Evolutionary conservation across 495 filamentous ascomycete genomes (phyloP), one percentile per base, ranked within the genome.

Genomic region (Antarctomyces pellizariae): DNA sequence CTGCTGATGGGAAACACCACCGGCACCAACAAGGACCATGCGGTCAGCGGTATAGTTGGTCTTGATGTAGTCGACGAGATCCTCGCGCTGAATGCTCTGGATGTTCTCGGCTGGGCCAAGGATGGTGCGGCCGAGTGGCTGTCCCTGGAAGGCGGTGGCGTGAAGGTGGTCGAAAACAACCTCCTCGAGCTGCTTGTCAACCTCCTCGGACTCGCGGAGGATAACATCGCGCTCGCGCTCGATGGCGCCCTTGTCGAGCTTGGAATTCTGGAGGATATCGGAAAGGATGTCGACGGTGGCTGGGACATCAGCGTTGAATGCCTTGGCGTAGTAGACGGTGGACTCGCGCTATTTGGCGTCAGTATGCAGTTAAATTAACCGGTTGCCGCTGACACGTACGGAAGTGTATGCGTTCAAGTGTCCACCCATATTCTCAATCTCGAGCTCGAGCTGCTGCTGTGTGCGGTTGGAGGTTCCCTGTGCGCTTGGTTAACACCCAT

Each of bases 361-460:
- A 41, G 38, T 22, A 23, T 30, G 22, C 22, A 16, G 10, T 7
- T 4, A 13, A 8, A 7, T 16, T 13, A 13, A 16, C 12, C 21
- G 13, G 7, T 12, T 9, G 11, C 30, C 26, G 32, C 16, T 11
- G 10, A 2, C 14, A 57, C 75, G 37, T 75, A 92, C 84, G 59
- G 84, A 93, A 44, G 86, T 99, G 62, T 99, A 99, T 42, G 86
- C 86, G 53, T 99, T 99, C 35, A 99, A 69, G 59, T 99, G 86
- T 36, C 78, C 86, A 47, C 86, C 86, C 82, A 95, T 91, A 58
- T 99, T 95, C 62, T 99, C 86, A 41, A 99, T 92, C 59, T 99
- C 89, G 25, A 99, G 71, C 61, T 99, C 86, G 50, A 99, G 57
- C 54, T 95, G 86, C 45, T 84, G 71, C 53, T 95, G 89, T 22